phyloP scores from a whole-genome alignment of 345 rosid genomes.

The Citropsis articulata region DNA sequence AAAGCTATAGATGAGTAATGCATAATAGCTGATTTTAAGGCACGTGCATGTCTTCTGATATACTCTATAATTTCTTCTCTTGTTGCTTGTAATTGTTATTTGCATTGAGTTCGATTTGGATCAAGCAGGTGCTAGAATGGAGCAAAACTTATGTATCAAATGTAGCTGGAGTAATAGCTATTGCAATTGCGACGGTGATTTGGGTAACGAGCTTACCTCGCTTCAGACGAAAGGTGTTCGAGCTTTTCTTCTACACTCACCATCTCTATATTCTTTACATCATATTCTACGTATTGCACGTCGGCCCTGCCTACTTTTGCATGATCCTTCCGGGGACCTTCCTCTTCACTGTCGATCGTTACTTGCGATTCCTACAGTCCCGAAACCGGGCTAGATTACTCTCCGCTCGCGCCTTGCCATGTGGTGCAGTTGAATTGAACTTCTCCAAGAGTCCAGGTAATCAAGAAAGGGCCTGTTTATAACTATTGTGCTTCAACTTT shows the following conservation, averaged over 20 bases:
- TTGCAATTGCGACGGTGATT: conserved; percentile 43
- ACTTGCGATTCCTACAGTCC: conserved; percentile 63
- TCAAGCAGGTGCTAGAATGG: conserved; percentile 52
- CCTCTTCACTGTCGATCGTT: conserved; percentile 65
- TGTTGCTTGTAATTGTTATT: background rate
- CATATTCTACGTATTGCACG: conserved; percentile 59
- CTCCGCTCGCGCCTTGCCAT: conserved; percentile 55
- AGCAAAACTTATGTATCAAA: conserved; percentile 42
- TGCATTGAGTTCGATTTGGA: background rate
- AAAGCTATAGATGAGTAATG: no score
- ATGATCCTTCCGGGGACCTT: conserved; percentile 59
- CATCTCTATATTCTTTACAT: conserved; percentile 45
- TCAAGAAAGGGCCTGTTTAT: no score
- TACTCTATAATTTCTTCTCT: no score
- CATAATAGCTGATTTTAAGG: no score
- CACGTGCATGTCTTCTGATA: no score
- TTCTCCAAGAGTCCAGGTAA: conserved; percentile 52
- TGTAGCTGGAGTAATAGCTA: conserved; percentile 57
- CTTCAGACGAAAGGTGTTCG: conserved; percentile 51
- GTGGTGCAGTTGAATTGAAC: conserved; percentile 44
- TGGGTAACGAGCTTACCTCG: conserved; percentile 56
- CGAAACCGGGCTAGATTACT: conserved; percentile 33
- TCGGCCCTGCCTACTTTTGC: conserved; percentile 49
- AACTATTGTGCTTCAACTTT: no score
- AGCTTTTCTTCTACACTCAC: conserved; percentile 56